Base-by-base conservation (phyloP, 2,329 filamentous ascomycete genomes). In the Nothophoma quercina region DNA sequence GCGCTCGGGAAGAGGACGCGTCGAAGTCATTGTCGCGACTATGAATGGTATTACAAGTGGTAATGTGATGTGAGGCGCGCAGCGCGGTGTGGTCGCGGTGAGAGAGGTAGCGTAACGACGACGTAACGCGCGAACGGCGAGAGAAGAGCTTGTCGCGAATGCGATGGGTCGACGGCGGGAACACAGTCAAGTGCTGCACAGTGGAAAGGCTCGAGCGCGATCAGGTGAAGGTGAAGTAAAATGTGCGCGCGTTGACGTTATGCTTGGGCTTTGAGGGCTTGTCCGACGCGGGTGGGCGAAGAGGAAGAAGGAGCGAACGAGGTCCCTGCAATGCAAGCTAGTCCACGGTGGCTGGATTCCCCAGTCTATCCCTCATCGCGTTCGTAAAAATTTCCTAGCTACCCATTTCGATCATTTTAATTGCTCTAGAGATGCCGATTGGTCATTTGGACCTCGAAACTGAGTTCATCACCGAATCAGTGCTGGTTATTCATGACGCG, bases 1-100 rank as follows among this genome's bases (percentile, higher is more conserved):
- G 75, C 79, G 79, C 64, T 78, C 75, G 26, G 88, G 88, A 59
- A 91, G 78, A 39, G 71, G 74, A 72, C 84, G 67, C 60, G 67
- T 69, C 26, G 60, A 56, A 30, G 70, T 65, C 73, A 76, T 75
- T 50, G 42, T 64, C 32, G 57, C 44, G 40, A 26, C 36, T 60
- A 44, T 63, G 40, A 58, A 55, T 44, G 50, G 29, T 40, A 53
- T 48, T 48, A 54, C 16, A 52, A 55, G 55, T 28, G 32, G 45
- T 54, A 51, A 44, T 45, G 34, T 46, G 50, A 35, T 34, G 34
- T 44, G 60, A 56, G 55, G 69, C 62, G 69, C 68, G 63, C 65
- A 67, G 67, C 56, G 49, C 36, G 42, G 25, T 38, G 50, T 34
- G 36, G 29, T 42, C 18, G 50, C 38, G 44, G 44, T 18, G 38